phyloP scores from a whole-genome alignment of 1,139 yeast genomes.

The Geotrichum bryndzae region DNA sequence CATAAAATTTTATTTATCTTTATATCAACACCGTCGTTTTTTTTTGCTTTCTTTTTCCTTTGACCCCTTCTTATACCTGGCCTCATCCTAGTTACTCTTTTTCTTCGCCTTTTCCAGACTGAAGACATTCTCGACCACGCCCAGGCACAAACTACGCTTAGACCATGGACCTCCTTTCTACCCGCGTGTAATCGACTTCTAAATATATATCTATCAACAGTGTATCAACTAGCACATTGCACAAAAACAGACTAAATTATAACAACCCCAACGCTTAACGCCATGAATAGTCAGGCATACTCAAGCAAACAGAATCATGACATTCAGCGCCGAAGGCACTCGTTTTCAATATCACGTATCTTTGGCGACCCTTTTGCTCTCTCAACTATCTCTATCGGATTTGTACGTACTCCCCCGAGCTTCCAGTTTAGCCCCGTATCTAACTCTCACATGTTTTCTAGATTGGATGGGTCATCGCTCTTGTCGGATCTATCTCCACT shows the following conservation, averaged over 20 bases:
- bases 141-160: not conserved
- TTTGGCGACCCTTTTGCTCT: constrained; percentile 40
- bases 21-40: too few relatives aligned
- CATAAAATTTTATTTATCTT: too few relatives aligned
- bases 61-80: not conserved
- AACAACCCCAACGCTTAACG: not conserved
- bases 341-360: constrained; percentile 19
- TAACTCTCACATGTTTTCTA: constrained; percentile 10
- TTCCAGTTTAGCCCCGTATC: not conserved
- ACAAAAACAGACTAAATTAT: too few relatives aligned
- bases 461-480: constrained; percentile 70
- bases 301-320: not conserved
- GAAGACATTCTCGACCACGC: not conserved
- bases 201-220: not conserved
- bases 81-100: not conserved
- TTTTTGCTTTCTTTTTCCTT: not conserved
- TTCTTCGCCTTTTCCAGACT: not conserved
- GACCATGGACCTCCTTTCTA: not conserved
- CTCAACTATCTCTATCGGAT: constrained; percentile 34
- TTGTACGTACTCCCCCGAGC: constrained; percentile 19
- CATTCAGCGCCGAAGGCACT: not conserved
- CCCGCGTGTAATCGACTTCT: not conserved
- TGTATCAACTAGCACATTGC: not conserved
- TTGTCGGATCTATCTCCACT: constrained; percentile 77
- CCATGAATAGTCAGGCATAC: not conserved